Evolutionary conservation across 2,329 filamentous ascomycete genomes (phyloP).

Genomic region (Colletotrichum siamense): DNA sequence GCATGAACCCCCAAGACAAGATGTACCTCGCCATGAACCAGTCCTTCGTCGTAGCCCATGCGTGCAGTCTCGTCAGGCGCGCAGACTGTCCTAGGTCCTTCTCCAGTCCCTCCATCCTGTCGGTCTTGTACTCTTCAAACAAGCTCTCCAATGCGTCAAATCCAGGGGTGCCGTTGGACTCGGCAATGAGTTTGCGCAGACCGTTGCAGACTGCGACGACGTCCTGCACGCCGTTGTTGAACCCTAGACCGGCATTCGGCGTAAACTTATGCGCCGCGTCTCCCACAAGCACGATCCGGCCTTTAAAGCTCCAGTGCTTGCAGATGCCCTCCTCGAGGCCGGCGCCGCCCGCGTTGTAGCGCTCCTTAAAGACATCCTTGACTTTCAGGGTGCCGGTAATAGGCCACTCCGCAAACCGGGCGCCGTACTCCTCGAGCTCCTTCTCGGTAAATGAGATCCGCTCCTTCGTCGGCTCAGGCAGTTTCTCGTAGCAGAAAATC

Average conservation of each 20-base stretch:
- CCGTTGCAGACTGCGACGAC: constrained; percentile 33
- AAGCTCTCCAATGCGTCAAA: not conserved
- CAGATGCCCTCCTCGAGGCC: constrained; percentile 43
- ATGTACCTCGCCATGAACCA: constrained; percentile 28
- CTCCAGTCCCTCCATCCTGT: constrained; percentile 17
- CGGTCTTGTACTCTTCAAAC: constrained; percentile 25
- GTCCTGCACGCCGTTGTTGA: constrained; percentile 40
- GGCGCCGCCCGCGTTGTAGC: constrained; percentile 31
- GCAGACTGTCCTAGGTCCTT: constrained; percentile 23
- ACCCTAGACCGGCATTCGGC: constrained; percentile 37
- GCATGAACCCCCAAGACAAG: constrained; percentile 7
- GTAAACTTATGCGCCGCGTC: constrained; percentile 44
- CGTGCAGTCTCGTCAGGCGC: constrained; percentile 27
- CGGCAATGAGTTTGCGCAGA: constrained; percentile 19
- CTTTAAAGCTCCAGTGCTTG: constrained; percentile 37
- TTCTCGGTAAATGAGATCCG: constrained; percentile 28
- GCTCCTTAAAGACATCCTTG: constrained; percentile 32
- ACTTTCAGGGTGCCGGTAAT: constrained; percentile 31
- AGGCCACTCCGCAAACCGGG: constrained; percentile 29
- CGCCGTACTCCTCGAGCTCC: constrained; percentile 30
- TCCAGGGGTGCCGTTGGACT: not conserved
- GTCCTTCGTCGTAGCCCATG: constrained; percentile 29
- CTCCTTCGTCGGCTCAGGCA: constrained; percentile 29
- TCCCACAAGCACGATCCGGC: constrained; percentile 38
- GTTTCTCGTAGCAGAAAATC: constrained; percentile 38